phyloP scores from a whole-genome alignment of 768 basidiomycete genomes.

The Nidularia sp. region DNA sequence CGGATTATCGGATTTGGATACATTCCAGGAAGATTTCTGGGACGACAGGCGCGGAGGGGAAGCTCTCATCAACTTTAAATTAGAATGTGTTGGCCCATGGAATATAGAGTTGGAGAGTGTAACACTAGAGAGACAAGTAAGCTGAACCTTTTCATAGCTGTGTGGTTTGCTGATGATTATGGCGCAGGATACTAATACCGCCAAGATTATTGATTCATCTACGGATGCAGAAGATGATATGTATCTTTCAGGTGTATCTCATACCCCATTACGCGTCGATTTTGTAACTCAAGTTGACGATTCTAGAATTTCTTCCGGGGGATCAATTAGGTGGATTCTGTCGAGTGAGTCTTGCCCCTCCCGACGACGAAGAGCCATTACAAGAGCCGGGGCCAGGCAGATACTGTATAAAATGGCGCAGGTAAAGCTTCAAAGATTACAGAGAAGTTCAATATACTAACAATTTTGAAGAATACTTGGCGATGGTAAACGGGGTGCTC shows the following conservation, averaged over 20 bases:
- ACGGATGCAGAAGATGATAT: constrained; percentile 38
- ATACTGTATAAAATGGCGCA: constrained; percentile 63
- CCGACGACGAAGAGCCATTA: constrained; percentile 32
- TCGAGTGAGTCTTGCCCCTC: constrained; percentile 41
- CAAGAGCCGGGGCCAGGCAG: constrained; percentile 47
- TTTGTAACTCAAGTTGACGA: background rate
- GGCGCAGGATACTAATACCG: constrained; percentile 36
- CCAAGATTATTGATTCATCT: constrained; percentile 50
- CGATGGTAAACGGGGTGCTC: constrained; percentile 37
- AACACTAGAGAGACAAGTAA: constrained; percentile 43
- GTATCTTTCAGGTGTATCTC: constrained; percentile 41
- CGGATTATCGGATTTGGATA: constrained; percentile 48
- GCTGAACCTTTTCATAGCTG: constrained; percentile 6
- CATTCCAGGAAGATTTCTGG: constrained; percentile 52
- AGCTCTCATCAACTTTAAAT: constrained; percentile 46
- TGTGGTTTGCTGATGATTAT: constrained; percentile 2
- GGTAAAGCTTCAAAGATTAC: constrained; percentile 27
- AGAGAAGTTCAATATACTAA: background rate
- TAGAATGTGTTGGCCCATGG: constrained; percentile 56
- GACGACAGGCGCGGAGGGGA: constrained; percentile 48
- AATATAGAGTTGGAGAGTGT: constrained; percentile 49
- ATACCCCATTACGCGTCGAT: background rate
- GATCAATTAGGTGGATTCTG: constrained; percentile 62
- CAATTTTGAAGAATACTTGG: constrained; percentile 35
- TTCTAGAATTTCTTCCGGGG: constrained; percentile 55